Percentiles rank a stretch among this genome's conserved stretches.
Evolutionary conservation across 129 eudicot species (phyloP).

Genomic region (Arctium lappa): DNA sequence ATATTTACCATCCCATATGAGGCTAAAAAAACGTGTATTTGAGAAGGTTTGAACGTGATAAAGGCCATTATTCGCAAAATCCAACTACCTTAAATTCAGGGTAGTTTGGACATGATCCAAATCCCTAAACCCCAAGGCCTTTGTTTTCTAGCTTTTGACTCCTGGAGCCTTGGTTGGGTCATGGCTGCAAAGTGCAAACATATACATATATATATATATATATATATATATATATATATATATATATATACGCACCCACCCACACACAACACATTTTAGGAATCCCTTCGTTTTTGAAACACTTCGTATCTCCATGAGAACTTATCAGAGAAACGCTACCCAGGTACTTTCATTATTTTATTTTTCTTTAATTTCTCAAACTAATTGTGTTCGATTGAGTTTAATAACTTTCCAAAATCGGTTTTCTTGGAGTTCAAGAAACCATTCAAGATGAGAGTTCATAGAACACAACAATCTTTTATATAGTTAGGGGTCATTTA

Average conservation of each 20-base stretch:
- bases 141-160: neutral
- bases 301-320: neutral
- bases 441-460: neutral
- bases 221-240: neutral
- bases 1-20: too few species aligned
- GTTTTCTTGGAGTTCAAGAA: slow-evolving; percentile 4
- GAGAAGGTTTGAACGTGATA: neutral
- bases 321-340: neutral
- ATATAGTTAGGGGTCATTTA: too few species aligned
- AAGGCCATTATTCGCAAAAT: neutral
- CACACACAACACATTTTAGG: neutral
- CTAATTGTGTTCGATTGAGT: neutral
- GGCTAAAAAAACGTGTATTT: too few species aligned
- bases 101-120: neutral
- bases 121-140: neutral
- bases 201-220: neutral
- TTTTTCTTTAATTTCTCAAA: neutral
- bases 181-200: too few species aligned
- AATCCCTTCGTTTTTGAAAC: neutral
- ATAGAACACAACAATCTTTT: neutral
- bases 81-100: neutral
- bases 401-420: neutral
- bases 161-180: neutral
- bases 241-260: neutral
- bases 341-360: neutral